Evolutionary conservation across 2,329 filamentous ascomycete genomes (phyloP).

Genomic region (Calonectria crousiana): DNA sequence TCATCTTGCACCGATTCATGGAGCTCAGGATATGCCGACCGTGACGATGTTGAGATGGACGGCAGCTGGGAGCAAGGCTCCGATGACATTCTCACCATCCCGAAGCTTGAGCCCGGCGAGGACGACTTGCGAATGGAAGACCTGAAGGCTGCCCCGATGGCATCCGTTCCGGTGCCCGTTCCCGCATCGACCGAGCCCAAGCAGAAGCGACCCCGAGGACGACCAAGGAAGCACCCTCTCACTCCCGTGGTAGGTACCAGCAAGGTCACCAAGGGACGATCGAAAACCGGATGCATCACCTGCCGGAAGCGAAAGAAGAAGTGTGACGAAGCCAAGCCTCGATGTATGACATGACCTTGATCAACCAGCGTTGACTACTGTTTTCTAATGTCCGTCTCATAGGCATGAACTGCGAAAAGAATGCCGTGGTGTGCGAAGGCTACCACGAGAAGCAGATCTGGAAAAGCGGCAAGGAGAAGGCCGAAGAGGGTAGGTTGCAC

Average conservation of each 20-base stretch:
- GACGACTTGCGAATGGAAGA: slow-evolving; percentile 67
- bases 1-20: slow-evolving; percentile 61
- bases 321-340: slow-evolving; percentile 76
- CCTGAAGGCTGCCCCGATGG: slow-evolving; percentile 57
- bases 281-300: slow-evolving; percentile 77
- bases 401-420: slow-evolving; percentile 93
- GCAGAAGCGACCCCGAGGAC: slow-evolving; percentile 77
- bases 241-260: slow-evolving; percentile 67
- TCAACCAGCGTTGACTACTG: background rate
- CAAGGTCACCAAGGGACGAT: slow-evolving; percentile 83
- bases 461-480: slow-evolving; percentile 85
- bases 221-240: slow-evolving; percentile 85
- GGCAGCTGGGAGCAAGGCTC: slow-evolving; percentile 61
- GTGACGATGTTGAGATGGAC: slow-evolving; percentile 55
- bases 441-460: slow-evolving; percentile 89
- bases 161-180: slow-evolving; percentile 33
- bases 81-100: slow-evolving; percentile 60
- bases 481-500: slow-evolving; percentile 70
- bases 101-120: slow-evolving; percentile 70
- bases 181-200: slow-evolving; percentile 51
- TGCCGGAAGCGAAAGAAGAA: slow-evolving; percentile 79
- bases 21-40: slow-evolving; percentile 56
- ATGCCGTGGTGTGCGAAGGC: slow-evolving; percentile 90
- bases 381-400: slow-evolving; percentile 39
- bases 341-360: slow-evolving; percentile 59